phyloP scores from a whole-genome alignment of 441 rosid genomes.

The Dalechampia spathulata region DNA sequence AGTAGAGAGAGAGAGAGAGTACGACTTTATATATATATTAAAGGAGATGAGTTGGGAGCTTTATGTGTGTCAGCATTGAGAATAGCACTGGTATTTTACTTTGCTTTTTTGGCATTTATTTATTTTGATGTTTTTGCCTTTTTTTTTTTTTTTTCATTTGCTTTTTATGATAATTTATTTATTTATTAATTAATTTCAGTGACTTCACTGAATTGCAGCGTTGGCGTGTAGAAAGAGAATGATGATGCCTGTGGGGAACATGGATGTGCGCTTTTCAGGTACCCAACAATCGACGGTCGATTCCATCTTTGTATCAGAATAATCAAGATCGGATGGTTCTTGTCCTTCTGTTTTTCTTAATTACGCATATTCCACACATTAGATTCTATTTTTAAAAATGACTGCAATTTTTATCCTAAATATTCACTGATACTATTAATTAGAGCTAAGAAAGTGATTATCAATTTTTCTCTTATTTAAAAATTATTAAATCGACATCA shows the following conservation, averaged over 20 bases:
- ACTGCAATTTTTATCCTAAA: too few species aligned
- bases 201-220: slow-evolving; percentile 9
- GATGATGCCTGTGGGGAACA: neutral
- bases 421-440: too few species aligned
- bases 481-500: too few species aligned
- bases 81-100: slow-evolving; percentile 8
- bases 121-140: neutral
- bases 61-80: slow-evolving; percentile 4
- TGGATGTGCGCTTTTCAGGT: neutral
- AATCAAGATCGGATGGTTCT: too few species aligned
- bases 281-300: too few species aligned
- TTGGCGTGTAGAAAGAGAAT: slow-evolving; percentile 15
- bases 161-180: too few species aligned
- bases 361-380: too few species aligned
- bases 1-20: neutral
- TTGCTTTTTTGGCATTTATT: neutral
- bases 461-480: too few species aligned
- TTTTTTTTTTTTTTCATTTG: neutral
- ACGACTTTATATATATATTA: neutral
- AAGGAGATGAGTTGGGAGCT: neutral
- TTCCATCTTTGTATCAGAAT: too few species aligned
- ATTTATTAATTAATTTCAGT: slow-evolving; percentile 4
- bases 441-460: too few species aligned
- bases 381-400: too few species aligned
- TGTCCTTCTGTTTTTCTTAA: too few species aligned